Evolutionary conservation across 2,329 filamentous ascomycete species (phyloP).

Genomic region (Ascochyta rabiei): DNA sequence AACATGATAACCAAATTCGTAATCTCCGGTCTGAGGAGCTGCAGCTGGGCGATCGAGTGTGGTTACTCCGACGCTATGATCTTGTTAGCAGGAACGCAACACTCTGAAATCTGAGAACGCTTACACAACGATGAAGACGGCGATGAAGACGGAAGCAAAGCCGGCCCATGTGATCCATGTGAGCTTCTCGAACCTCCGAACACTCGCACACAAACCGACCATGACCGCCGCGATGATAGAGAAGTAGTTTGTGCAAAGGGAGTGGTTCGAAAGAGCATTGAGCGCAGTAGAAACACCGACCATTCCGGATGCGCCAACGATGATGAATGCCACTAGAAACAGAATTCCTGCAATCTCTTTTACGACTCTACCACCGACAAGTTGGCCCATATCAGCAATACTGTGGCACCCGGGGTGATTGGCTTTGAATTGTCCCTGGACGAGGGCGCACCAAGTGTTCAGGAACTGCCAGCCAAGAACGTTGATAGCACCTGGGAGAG

Average conservation of each 20-base stretch:
- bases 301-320: constrained; percentile 64
- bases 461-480: constrained; percentile 57
- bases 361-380: constrained; percentile 59
- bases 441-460: constrained; percentile 57
- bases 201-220: constrained; percentile 58
- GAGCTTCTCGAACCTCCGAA: constrained; percentile 66
- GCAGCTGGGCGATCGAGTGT: constrained; percentile 63
- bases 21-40: constrained; percentile 64
- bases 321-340: constrained; percentile 64
- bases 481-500: constrained; percentile 55
- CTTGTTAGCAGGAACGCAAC: background rate
- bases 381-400: constrained; percentile 64
- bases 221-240: constrained; percentile 61
- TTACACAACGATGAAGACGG: constrained; percentile 62
- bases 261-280: constrained; percentile 66
- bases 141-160: constrained; percentile 63
- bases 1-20: constrained; percentile 64
- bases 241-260: constrained; percentile 66
- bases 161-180: constrained; percentile 68
- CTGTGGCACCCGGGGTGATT: constrained; percentile 59
- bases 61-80: constrained; percentile 59
- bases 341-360: constrained; percentile 60
- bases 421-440: constrained; percentile 60
- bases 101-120: background rate
- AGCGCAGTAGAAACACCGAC: constrained; percentile 64